Evolutionary conservation across 805 yeast species (phyloP).

Genomic region (Monosporozyma solicola): DNA sequence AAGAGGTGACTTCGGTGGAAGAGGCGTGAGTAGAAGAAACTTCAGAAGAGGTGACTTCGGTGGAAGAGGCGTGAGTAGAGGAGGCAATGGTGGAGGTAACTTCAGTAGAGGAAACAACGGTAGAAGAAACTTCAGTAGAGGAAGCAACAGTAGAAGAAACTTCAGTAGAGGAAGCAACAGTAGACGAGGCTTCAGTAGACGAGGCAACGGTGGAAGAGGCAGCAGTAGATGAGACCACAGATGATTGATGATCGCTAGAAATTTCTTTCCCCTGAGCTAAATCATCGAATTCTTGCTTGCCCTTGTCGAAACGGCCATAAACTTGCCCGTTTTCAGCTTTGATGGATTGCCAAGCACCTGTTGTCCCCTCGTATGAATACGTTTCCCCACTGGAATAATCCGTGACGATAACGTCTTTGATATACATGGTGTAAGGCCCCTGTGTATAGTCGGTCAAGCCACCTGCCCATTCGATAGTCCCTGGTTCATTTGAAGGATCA

Average conservation of each 20-base stretch:
- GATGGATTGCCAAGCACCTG: constrained; percentile 56
- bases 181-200: constrained; percentile 5
- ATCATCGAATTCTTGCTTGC: constrained; percentile 34
- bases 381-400: constrained; percentile 60
- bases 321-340: constrained; percentile 48
- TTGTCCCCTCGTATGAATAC: constrained; percentile 45
- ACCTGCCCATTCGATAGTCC: constrained; percentile 80
- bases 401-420: constrained; percentile 50
- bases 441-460: constrained; percentile 56
- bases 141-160: constrained; percentile 5
- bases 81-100: constrained; percentile 5
- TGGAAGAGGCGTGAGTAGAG: not conserved
- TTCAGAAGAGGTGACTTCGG: constrained; percentile 1
- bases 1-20: constrained; percentile 1
- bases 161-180: not conserved
- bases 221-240: constrained; percentile 8
- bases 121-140: constrained; percentile 2
- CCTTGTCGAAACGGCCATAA: constrained; percentile 47
- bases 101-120: not conserved
- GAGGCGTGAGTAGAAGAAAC: constrained; percentile 7
- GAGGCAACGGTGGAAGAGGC: constrained; percentile 6
- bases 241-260: constrained; percentile 6
- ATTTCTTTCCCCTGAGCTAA: constrained; percentile 21
- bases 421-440: constrained; percentile 62
- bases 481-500: constrained; percentile 51